Percentiles rank a stretch among this genome's conserved stretches.
phyloP scores from a whole-genome alignment of 495 filamentous ascomycete genomes.

The Sabuloglossum arenarium region DNA sequence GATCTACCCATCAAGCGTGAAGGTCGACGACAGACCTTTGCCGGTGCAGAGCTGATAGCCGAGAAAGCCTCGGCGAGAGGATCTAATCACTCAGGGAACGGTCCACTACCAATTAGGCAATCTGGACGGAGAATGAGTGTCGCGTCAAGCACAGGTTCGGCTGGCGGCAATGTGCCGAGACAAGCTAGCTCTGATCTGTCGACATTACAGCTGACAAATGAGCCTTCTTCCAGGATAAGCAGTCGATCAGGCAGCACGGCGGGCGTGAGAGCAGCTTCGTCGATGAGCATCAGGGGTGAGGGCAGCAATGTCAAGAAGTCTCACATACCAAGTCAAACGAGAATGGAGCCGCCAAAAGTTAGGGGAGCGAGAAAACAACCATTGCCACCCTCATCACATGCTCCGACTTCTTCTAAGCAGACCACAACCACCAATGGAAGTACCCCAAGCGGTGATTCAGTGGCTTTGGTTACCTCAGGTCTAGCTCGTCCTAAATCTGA shows the following conservation, averaged over 20 bases:
- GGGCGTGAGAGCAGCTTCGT: constrained; percentile 1
- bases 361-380: constrained; percentile 2
- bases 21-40: constrained; percentile 45
- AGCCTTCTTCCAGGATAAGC: not conserved
- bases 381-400: constrained; percentile 3
- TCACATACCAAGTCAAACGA: constrained; percentile 1
- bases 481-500: constrained; percentile 8
- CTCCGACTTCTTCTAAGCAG: not conserved
- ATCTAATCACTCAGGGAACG: not conserved
- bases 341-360: constrained; percentile 6
- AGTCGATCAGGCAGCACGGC: not conserved
- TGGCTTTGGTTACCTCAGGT: not conserved
- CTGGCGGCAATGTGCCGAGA: not conserved
- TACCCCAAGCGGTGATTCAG: not conserved
- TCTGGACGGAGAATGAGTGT: constrained; percentile 1
- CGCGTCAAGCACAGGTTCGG: not conserved
- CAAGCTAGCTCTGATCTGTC: not conserved
- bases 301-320: constrained; percentile 16
- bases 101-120: not conserved
- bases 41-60: constrained; percentile 22
- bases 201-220: not conserved
- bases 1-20: constrained; percentile 26
- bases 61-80: constrained; percentile 1
- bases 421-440: not conserved
- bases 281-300: constrained; percentile 14